Conservation (phyloP, 352 stramenopile species). For the Globisporangium spinosum region DNA sequence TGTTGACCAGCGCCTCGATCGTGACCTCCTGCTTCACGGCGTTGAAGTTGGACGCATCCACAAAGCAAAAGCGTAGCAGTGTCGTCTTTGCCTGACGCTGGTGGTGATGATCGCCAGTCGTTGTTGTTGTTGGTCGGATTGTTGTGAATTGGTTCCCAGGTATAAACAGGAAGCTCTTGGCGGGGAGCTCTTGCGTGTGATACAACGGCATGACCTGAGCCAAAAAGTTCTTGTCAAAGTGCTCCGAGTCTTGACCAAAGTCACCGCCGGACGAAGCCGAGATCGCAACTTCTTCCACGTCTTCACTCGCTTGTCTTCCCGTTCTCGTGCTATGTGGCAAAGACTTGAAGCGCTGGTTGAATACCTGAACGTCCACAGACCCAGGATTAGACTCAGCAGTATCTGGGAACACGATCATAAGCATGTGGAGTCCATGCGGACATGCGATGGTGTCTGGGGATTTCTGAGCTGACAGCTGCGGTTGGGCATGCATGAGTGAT, state of each 20-base stretch:
- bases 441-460: constrained; percentile 29
- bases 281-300: constrained; percentile 26
- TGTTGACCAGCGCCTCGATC: constrained; percentile 44
- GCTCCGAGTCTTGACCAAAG: not conserved
- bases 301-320: not conserved
- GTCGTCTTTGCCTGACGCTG: constrained; percentile 17
- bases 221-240: constrained; percentile 8
- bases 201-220: constrained; percentile 20
- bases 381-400: not conserved
- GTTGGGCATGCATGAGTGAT: constrained; percentile 22
- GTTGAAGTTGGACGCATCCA: constrained; percentile 78
- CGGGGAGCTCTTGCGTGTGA: constrained; percentile 11
- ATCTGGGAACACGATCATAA: constrained; percentile 27
- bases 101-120: not conserved
- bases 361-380: constrained; percentile 21
- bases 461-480: constrained; percentile 1
- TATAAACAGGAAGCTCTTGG: constrained; percentile 43
- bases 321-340: not conserved
- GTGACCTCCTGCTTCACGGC: constrained; percentile 48
- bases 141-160: constrained; percentile 37
- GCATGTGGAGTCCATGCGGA: constrained; percentile 60
- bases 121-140: constrained; percentile 7
- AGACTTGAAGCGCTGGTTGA: constrained; percentile 32
- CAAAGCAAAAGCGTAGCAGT: constrained; percentile 66
- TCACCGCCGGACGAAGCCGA: constrained; percentile 3